Evolutionary conservation across 169 alveolate genomes (phyloP).

Genomic region (Eimeria tenella): DNA sequence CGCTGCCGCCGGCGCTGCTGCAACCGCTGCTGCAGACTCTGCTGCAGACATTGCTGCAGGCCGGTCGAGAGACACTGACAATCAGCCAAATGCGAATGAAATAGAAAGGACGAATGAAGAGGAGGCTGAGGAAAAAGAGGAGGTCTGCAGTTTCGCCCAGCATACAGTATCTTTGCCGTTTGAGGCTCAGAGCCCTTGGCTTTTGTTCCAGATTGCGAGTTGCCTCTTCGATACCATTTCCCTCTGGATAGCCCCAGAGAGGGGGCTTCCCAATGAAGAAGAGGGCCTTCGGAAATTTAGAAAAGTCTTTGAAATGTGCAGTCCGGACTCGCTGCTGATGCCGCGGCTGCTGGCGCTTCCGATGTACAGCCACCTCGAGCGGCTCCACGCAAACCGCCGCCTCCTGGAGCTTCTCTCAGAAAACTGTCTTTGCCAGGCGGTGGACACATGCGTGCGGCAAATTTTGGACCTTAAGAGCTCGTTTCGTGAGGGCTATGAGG

Average conservation of each 20-base stretch:
- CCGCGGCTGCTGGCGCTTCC: conserved; percentile 10
- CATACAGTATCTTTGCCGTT: conserved; percentile 16
- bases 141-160: background rate
- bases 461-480: conserved; percentile 19
- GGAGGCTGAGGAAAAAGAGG: background rate
- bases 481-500: background rate
- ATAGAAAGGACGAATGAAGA: background rate
- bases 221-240: conserved; percentile 44
- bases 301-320: background rate
- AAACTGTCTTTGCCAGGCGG: background rate
- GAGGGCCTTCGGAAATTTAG: background rate
- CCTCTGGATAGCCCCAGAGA: background rate
- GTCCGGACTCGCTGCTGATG: background rate
- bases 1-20: too few relatives aligned
- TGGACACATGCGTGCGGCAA: conserved; percentile 60
- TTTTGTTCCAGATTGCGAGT: conserved; percentile 29
- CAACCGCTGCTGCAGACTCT: too few relatives aligned
- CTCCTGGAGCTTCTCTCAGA: conserved; percentile 19
- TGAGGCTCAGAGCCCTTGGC: conserved; percentile 56
- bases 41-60: too few relatives aligned
- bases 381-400: background rate
- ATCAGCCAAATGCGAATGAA: background rate
- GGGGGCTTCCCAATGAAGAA: background rate
- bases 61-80: too few relatives aligned
- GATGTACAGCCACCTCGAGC: conserved; percentile 25